These are phyloP conservation scores for Penicillium argentinense DNA, from an alignment of 495 filamentous ascomycete genomes.

Conservation along the genomic window DNA sequence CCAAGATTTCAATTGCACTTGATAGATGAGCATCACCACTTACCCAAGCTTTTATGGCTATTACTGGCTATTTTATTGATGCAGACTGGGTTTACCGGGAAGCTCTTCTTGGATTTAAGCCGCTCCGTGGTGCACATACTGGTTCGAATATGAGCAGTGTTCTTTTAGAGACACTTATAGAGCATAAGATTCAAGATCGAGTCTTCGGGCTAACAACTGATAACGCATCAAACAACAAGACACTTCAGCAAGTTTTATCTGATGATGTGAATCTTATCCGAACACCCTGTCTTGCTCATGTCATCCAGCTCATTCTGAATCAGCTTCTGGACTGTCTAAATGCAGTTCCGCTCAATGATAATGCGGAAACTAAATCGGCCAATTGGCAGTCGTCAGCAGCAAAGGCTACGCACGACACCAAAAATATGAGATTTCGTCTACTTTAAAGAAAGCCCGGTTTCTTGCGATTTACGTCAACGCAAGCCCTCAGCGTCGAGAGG, in stretches of 20 bases:
- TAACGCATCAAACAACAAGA: constrained; percentile 15
- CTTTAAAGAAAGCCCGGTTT: constrained; percentile 9
- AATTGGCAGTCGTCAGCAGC: neutral
- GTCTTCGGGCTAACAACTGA: constrained; percentile 11
- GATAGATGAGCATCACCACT: constrained; percentile 13
- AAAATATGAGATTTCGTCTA: constrained; percentile 11
- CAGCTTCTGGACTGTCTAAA: constrained; percentile 14
- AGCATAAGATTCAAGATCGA: constrained; percentile 11
- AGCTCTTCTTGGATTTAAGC: constrained; percentile 13
- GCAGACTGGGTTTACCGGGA: constrained; percentile 14
- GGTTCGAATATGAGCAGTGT: constrained; percentile 10
- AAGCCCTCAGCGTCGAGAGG: constrained; percentile 11
- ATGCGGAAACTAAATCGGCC: constrained; percentile 6
- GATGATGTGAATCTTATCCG: constrained; percentile 6
- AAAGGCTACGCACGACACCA: neutral
- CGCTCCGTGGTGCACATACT: constrained; percentile 4
- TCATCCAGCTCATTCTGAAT: constrained; percentile 16
- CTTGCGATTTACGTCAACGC: constrained; percentile 12
- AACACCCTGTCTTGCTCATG: constrained; percentile 10
- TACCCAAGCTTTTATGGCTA: constrained; percentile 7
- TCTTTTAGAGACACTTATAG: neutral
- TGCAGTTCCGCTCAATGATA: constrained; percentile 9
- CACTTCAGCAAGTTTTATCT: constrained; percentile 3
- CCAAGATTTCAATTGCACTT: constrained; percentile 9
- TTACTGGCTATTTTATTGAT: too few relatives aligned